Percentiles rank a stretch among this genome's conserved stretches.
Evolutionary conservation across 2,329 filamentous ascomycete genomes (phyloP).

Genomic region (Xylaria sp.): DNA sequence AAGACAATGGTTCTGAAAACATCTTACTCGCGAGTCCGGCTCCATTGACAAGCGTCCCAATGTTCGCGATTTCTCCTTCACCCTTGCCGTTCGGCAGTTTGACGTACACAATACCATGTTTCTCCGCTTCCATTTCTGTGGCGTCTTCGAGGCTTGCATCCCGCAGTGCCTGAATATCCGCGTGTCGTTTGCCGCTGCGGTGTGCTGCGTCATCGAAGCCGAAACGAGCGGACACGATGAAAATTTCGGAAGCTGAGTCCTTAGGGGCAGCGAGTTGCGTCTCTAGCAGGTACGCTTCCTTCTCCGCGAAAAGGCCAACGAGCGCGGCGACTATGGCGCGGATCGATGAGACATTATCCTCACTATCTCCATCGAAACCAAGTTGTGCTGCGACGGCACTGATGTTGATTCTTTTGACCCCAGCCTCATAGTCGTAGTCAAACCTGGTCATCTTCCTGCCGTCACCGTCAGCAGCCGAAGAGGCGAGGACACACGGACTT

Average conservation of each 20-base stretch:
- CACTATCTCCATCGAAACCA: constrained; percentile 60
- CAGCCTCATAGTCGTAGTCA: constrained; percentile 68
- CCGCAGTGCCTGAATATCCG: constrained; percentile 68
- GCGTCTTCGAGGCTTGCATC: constrained; percentile 62
- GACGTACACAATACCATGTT: constrained; percentile 82
- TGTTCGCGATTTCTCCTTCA: constrained; percentile 53
- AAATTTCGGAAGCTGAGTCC: constrained; percentile 51
- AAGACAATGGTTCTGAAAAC: not conserved
- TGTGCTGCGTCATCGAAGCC: constrained; percentile 78
- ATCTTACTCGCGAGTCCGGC: constrained; percentile 77
- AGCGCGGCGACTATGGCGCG: constrained; percentile 64
- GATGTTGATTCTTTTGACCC: constrained; percentile 52
- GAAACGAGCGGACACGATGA: constrained; percentile 66
- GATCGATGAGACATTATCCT: constrained; percentile 52
- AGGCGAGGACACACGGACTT: constrained; percentile 72
- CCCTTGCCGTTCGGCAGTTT: constrained; percentile 60
- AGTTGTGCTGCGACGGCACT: constrained; percentile 61
- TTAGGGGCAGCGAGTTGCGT: constrained; percentile 57
- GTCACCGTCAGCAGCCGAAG: constrained; percentile 59
- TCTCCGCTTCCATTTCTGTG: constrained; percentile 71
- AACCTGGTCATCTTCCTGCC: constrained; percentile 63
- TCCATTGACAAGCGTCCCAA: constrained; percentile 89
- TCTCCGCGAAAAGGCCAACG: constrained; percentile 68
- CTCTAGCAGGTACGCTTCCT: constrained; percentile 73
- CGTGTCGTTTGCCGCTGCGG: constrained; percentile 69